A percentile compares a stretch with the other conserved stretches of the same genome.
These are phyloP conservation scores for Mycena indigotica DNA, from an alignment of 768 basidiomycete species.

Conservation along the genomic window DNA sequence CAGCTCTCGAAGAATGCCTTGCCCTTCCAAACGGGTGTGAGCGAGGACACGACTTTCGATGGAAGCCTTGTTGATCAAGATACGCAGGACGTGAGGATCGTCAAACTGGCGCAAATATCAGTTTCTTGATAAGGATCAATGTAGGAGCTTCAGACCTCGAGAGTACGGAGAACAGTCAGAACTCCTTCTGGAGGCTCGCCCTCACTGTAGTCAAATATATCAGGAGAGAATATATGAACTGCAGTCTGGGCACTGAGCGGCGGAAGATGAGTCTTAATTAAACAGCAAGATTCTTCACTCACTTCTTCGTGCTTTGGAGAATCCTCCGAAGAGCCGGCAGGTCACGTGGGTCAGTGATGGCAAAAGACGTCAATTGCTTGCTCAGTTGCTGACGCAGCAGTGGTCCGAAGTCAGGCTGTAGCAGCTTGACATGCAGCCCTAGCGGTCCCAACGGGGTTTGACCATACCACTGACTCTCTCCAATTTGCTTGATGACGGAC, in stretches of 20 bases:
- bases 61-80: slow-evolving; percentile 71
- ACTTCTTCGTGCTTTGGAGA: slow-evolving; percentile 65
- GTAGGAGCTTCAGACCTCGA: slow-evolving; percentile 59
- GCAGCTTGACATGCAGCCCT: slow-evolving; percentile 75
- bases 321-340: slow-evolving; percentile 56
- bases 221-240: slow-evolving; percentile 68
- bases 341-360: slow-evolving; percentile 73
- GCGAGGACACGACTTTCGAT: slow-evolving; percentile 79
- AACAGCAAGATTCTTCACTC: slow-evolving; percentile 28
- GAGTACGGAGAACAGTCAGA: slow-evolving; percentile 77
- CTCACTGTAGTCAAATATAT: slow-evolving; percentile 75
- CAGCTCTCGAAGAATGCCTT: slow-evolving; percentile 60
- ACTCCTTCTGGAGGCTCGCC: slow-evolving; percentile 70
- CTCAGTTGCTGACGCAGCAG: slow-evolving; percentile 67
- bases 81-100: slow-evolving; percentile 72
- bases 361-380: slow-evolving; percentile 65
- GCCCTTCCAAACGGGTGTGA: slow-evolving; percentile 61
- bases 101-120: slow-evolving; percentile 56
- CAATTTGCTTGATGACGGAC: slow-evolving; percentile 55
- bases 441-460: slow-evolving; percentile 78
- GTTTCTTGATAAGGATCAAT: slow-evolving; percentile 3
- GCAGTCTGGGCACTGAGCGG: slow-evolving; percentile 43
- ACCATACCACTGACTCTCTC: slow-evolving; percentile 59
- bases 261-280: not conserved
- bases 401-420: slow-evolving; percentile 65